Conservation (phyloP, 2,329 filamentous ascomycete genomes). For the Scytalidium sp. region DNA sequence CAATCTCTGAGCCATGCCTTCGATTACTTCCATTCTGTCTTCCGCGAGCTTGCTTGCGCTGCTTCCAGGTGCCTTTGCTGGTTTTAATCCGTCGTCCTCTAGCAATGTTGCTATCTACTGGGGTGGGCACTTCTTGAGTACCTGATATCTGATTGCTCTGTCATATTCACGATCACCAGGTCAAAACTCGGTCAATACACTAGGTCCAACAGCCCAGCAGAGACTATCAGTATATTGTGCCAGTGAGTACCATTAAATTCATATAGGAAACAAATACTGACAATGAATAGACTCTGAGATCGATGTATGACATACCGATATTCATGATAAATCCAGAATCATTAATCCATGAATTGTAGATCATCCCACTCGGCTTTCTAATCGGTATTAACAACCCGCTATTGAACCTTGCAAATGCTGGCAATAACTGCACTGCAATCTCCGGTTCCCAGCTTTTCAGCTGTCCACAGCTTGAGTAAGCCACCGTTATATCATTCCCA, state of each 20-base stretch:
- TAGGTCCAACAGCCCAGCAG: conserved; percentile 46
- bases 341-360: conserved; percentile 32
- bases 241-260: too few species aligned
- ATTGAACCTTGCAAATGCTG: conserved; percentile 63
- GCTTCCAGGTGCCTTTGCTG: conserved; percentile 32
- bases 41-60: conserved; percentile 26
- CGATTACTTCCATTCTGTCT: conserved; percentile 19
- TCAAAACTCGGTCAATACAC: conserved; percentile 57
- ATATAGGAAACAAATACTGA: too few species aligned
- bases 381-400: conserved; percentile 50
- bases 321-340: not conserved
- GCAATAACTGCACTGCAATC: conserved; percentile 59
- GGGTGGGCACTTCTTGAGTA: conserved; percentile 39
- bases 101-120: conserved; percentile 65
- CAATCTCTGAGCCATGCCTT: conserved; percentile 20
- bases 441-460: conserved; percentile 53
- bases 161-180: conserved; percentile 27
- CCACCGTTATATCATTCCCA: conserved; percentile 3
- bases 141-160: conserved; percentile 3
- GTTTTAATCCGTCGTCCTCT: conserved; percentile 39
- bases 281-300: conserved; percentile 38
- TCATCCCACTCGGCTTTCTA: conserved; percentile 64
- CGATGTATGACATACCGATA: conserved; percentile 33
- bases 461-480: conserved; percentile 65
- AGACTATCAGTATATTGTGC: conserved; percentile 57